Percentiles rank a stretch among this genome's conserved stretches.
These are phyloP conservation scores for Myxozyma neglecta DNA, from an alignment of 805 yeast species.

Conservation along the genomic window DNA sequence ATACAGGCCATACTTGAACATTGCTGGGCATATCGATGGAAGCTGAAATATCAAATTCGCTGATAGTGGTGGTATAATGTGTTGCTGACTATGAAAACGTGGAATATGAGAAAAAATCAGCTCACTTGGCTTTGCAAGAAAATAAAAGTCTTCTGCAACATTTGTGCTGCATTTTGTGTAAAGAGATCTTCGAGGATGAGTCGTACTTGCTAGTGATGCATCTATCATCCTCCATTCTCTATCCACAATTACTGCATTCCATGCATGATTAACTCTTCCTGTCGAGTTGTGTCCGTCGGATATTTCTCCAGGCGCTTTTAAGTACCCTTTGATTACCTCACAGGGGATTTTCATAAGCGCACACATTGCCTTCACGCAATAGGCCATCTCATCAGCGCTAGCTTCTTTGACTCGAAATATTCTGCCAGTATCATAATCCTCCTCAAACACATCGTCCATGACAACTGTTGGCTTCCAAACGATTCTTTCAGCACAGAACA, in stretches of 20 bases:
- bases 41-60: slow-evolving; percentile 72
- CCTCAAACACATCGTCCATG: slow-evolving; percentile 34
- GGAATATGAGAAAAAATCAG: slow-evolving; percentile 87
- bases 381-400: slow-evolving; percentile 70
- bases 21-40: slow-evolving; percentile 86
- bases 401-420: slow-evolving; percentile 52
- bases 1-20: slow-evolving; percentile 57
- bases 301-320: slow-evolving; percentile 71
- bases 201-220: slow-evolving; percentile 59
- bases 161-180: slow-evolving; percentile 43
- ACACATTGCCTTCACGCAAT: slow-evolving; percentile 71
- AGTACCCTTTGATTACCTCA: slow-evolving; percentile 77
- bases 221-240: slow-evolving; percentile 82
- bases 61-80: slow-evolving; percentile 79
- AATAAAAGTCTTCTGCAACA: slow-evolving; percentile 59
- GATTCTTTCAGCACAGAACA: slow-evolving; percentile 62
- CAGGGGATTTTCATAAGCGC: slow-evolving; percentile 68
- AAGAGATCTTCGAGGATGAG: slow-evolving; percentile 53
- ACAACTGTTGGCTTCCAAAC: slow-evolving; percentile 41
- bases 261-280: slow-evolving; percentile 68
- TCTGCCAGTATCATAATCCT: slow-evolving; percentile 30
- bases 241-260: slow-evolving; percentile 78
- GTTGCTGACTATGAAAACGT: slow-evolving; percentile 73
- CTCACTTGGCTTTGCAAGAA: slow-evolving; percentile 72
- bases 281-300: slow-evolving; percentile 44